Conservation (phyloP, 2,329 filamentous ascomycete species). For the Fusarium zealandicum region DNA sequence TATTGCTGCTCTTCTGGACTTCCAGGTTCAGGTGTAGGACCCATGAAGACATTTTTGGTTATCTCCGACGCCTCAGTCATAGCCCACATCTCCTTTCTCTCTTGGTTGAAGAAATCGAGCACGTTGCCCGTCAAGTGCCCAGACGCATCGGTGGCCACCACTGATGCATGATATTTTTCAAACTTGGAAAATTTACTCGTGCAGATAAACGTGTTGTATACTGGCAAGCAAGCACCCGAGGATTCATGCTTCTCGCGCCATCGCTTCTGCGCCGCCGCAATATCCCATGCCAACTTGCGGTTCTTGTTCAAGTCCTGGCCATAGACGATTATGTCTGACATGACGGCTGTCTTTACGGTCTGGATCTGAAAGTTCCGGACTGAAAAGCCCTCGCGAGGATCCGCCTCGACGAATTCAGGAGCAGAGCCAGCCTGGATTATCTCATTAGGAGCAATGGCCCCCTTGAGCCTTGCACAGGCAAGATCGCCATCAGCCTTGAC, state of each 20-base stretch:
- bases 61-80: constrained; percentile 94
- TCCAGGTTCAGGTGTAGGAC: constrained; percentile 79
- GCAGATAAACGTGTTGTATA: constrained; percentile 86
- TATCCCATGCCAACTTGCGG: constrained; percentile 69
- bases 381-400: constrained; percentile 90
- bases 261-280: constrained; percentile 77
- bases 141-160: constrained; percentile 77
- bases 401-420: constrained; percentile 78
- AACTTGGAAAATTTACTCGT: constrained; percentile 72
- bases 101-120: constrained; percentile 88
- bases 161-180: constrained; percentile 70
- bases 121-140: constrained; percentile 78
- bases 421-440: constrained; percentile 64
- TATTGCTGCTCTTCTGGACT: constrained; percentile 68
- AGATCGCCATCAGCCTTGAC: constrained; percentile 91
- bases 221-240: constrained; percentile 61
- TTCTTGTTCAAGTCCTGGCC: constrained; percentile 72
- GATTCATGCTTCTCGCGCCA: constrained; percentile 73
- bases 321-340: constrained; percentile 94
- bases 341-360: constrained; percentile 81
- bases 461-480: constrained; percentile 77
- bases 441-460: constrained; percentile 83
- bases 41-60: constrained; percentile 86
- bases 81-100: constrained; percentile 88
- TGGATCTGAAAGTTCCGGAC: constrained; percentile 98